Base-by-base conservation (phyloP, 2,329 filamentous ascomycete species). In the Nemania sp. region DNA sequence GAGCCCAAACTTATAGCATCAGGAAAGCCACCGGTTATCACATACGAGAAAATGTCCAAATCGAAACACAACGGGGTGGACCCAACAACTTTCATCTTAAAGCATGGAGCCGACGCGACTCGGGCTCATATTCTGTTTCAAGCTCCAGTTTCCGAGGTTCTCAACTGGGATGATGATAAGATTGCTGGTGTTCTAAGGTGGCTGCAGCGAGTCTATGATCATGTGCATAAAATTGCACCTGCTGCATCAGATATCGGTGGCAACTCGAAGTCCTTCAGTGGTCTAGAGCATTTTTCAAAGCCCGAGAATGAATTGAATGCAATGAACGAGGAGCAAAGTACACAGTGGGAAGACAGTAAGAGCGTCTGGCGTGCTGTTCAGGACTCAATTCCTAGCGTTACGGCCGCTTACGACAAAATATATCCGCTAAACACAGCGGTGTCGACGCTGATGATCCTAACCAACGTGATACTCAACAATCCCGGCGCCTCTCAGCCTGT, bases 1-100 rank as follows among this genome's bases (percentile, higher is more conserved):
- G 73, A 74, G 11, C 88, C 88, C 1, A 75, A 77, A 49, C 80
- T 94, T n/a, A 77, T 77, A 15, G 77, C 80, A 0, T 88, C 84
- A 0, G 82, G 84, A 3, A 72, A 80, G 42, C 64, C 67, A 0
- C 83, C 88, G 1, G 80, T 75, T 23, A 72, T 91, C 15, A 86
- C 83, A 1, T 96, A 82, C 63, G 91, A 96, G 70, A 96, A 96
- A 69, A 96, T 96, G 91, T 94, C 89, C 33, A 96, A 96, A 73
- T 95, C 90, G 65, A 96, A 96, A 71, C 80, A 94, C 74, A 96
- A 96, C 66, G 91, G 91, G 22, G 90, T 96, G 6, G 90, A 96
- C 66, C 91, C 91, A 0, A 84, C 82, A 0, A 77, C 75, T 0
- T 89, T 88, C 59, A 90, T 94, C 52, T 74, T 78, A 6, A 84